phyloP scores from a whole-genome alignment of 2,329 filamentous ascomycete species.

The Basipetospora chlamydospora region DNA sequence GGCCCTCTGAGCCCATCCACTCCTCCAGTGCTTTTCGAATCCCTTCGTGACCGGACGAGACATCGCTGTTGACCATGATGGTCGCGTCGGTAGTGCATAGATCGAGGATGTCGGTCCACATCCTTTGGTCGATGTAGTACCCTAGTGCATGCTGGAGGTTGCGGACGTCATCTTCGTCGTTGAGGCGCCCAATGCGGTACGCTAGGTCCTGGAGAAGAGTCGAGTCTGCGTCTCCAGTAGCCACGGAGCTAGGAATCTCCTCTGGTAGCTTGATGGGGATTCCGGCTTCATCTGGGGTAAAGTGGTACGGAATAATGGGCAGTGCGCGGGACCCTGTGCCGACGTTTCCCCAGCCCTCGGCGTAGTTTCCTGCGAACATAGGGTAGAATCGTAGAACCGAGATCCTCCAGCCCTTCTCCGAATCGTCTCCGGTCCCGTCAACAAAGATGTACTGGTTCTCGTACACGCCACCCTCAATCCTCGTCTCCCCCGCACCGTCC shows the following conservation, averaged over 20 bases:
- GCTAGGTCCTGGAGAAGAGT: no score
- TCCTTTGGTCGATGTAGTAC: conserved; percentile 3
- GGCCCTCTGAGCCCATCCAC: conserved; percentile 4
- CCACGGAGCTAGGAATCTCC: no score
- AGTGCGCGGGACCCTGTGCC: not conserved
- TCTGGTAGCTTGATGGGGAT: not conserved
- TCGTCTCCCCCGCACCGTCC: conserved; percentile 1
- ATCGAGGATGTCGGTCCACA: conserved; percentile 3
- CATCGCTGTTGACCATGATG: not conserved
- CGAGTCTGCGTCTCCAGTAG: no score
- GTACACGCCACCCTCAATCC: conserved; percentile 2
- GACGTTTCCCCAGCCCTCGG: conserved; percentile 2
- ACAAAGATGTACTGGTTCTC: conserved; percentile 1
- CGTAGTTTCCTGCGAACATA: not conserved
- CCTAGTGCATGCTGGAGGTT: conserved; percentile 4
- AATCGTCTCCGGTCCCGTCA: not conserved
- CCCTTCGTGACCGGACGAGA: not conserved
- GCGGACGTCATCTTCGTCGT: conserved; percentile 2
- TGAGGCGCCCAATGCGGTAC: not conserved
- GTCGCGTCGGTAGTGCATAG: not conserved
- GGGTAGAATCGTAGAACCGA: conserved; percentile 1
- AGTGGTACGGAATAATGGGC: conserved; percentile 2
- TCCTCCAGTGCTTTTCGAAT: conserved; percentile 1
- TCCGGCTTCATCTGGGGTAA: conserved; percentile 2
- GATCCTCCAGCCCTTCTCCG: not conserved